A percentile compares a stretch with the other conserved stretches of the same genome.
Conservation (phyloP, 495 filamentous ascomycete genomes). For the Hypoxylon lienhwacheense region DNA sequence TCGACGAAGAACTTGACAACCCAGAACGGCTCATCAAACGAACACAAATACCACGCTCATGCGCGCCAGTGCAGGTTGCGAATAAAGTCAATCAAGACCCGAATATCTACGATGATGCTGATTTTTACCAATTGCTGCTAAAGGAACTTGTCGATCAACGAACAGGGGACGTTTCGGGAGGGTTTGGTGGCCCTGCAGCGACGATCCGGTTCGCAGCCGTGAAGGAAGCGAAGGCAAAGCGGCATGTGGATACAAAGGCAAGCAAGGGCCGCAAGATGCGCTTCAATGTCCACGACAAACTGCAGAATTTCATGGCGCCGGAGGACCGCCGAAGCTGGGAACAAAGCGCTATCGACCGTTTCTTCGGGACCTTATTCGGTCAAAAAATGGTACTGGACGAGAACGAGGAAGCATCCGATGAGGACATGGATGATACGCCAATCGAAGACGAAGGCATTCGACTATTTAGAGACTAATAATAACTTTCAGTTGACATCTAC, state of each 20-base stretch:
- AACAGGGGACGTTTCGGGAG: slow-evolving; percentile 58
- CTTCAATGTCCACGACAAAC: slow-evolving; percentile 92
- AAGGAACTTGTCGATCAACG: slow-evolving; percentile 91
- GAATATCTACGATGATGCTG: slow-evolving; percentile 82
- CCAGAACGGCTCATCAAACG: slow-evolving; percentile 66
- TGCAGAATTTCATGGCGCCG: slow-evolving; percentile 97
- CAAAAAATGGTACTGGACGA: slow-evolving; percentile 74
- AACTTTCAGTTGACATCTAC: too few relatives aligned
- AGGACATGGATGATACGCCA: slow-evolving; percentile 58
- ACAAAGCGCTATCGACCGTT: slow-evolving; percentile 73
- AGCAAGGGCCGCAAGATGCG: slow-evolving; percentile 93
- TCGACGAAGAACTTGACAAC: slow-evolving; percentile 74
- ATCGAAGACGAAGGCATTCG: slow-evolving; percentile 70
- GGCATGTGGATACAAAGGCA: slow-evolving; percentile 86
- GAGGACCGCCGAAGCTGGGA: slow-evolving; percentile 81
- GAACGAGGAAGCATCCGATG: slow-evolving; percentile 57
- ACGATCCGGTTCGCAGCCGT: slow-evolving; percentile 63
- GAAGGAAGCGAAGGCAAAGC: slow-evolving; percentile 79
- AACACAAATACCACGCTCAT: slow-evolving; percentile 68
- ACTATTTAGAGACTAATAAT: slow-evolving; percentile 68
- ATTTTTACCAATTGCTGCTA: slow-evolving; percentile 80
- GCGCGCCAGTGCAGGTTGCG: slow-evolving; percentile 67
- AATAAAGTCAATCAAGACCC: slow-evolving; percentile 54
- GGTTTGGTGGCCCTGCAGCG: slow-evolving; percentile 46
- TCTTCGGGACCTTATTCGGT: slow-evolving; percentile 88